Conservation (phyloP, 352 stramenopile species). For the Sclerospora graminicola region DNA sequence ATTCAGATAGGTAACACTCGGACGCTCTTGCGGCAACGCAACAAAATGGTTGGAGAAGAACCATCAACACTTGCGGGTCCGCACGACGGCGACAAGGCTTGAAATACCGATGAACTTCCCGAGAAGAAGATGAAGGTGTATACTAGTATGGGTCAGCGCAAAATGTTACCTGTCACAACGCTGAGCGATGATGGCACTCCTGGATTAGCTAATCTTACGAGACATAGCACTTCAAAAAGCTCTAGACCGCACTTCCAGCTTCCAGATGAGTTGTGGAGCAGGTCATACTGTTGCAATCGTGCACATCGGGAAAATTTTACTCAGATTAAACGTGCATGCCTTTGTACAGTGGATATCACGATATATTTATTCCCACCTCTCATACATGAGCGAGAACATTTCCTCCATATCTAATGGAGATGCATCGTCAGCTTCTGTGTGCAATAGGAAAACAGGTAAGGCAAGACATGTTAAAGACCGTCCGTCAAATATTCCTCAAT, state of each 20-base stretch:
- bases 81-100: slow-evolving; percentile 36
- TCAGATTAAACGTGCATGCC: slow-evolving; percentile 88
- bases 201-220: slow-evolving; percentile 95
- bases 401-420: slow-evolving; percentile 92
- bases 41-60: slow-evolving; percentile 60
- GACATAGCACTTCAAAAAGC: slow-evolving; percentile 93
- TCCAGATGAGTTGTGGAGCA: slow-evolving; percentile 95
- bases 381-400: slow-evolving; percentile 88
- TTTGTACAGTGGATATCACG: slow-evolving; percentile 92
- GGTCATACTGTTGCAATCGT: slow-evolving; percentile 97
- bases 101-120: slow-evolving; percentile 40
- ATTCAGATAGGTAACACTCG: no score
- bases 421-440: no score
- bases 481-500: not conserved
- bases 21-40: no score
- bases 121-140: slow-evolving; percentile 79
- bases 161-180: slow-evolving; percentile 25
- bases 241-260: slow-evolving; percentile 84
- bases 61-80: slow-evolving; percentile 11
- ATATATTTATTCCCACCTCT: slow-evolving; percentile 91
- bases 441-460: not conserved
- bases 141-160: slow-evolving; percentile 27
- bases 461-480: not conserved
- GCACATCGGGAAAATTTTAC: slow-evolving; percentile 95
- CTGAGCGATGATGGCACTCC: slow-evolving; percentile 22